Base-by-base conservation (phyloP, 192 early-diverging fungal genomes). In the Coemansia sp. region DNA sequence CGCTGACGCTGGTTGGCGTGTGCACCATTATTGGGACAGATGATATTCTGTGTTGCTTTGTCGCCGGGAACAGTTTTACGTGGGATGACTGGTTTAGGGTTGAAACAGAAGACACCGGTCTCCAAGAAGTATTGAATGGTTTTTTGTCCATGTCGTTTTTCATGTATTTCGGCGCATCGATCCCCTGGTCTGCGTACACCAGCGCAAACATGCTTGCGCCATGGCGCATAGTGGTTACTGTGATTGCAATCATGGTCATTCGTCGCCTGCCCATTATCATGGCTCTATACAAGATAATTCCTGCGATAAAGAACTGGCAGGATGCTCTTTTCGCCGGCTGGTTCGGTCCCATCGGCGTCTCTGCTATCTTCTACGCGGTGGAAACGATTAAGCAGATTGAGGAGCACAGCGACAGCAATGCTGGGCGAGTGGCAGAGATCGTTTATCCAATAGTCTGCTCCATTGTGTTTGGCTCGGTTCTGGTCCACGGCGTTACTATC, bases 41-140 rank as follows among this genome's bases (percentile, higher is more conserved):
- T 62, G 87, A 89, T 51, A 84, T 95, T 5, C 70, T 95, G 36
- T 87, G 91, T 49, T 90, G 89, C 63, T 93, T 93, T 77, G 76
- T 89, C 51, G 88, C 90, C 2, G 92, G 92, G 11, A 89, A 91
- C 67, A 81, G 88, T 2, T 90, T 94, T 40, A 89, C 91, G 0
- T 94, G 93, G 94, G 94, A 97, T 56, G 90, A 89, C 54, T 97
- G 94, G 94, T 96, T 94, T 72, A 87, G 88, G 42, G 72, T 91
- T 25, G 90, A 94, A 62, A 88, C 89, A 18, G 82, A 91, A 32
- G 90, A 92, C 51, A 88, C 91, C 1, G 89, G 93, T 22, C 84
- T 97, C 29, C 95, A 97, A 77, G 94, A 96, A 74, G 90, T 91
- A 3, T 85, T 98, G 50, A 94, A 95, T 67, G 89, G 87, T 72